These are phyloP conservation scores for Nigrospora sphaerica DNA, from an alignment of 2,329 filamentous ascomycete species.

Conservation along the genomic window DNA sequence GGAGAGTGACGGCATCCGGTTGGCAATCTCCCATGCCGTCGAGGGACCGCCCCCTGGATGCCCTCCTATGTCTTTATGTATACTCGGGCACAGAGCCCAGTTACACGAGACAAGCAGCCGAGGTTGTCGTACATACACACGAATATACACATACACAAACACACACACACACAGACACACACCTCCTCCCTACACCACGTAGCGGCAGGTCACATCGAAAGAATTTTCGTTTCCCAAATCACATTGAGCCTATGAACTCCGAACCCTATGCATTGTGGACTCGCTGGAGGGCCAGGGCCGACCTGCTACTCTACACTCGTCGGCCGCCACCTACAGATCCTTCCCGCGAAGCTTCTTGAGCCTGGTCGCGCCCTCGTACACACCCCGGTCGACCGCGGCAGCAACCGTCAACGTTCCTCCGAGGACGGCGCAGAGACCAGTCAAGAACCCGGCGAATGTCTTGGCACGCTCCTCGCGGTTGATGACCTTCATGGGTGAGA, in stretches of 20 bases:
- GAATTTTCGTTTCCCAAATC: no score
- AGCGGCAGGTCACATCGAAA: no score
- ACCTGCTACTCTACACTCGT: slow-evolving; percentile 12
- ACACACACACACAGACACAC: no score
- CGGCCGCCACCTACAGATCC: slow-evolving; percentile 34
- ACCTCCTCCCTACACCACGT: no score
- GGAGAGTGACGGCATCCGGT: no score
- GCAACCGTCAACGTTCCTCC: slow-evolving; percentile 94
- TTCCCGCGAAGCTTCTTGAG: slow-evolving; percentile 79
- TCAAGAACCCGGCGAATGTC: slow-evolving; percentile 85
- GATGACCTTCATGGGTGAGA: slow-evolving; percentile 99
- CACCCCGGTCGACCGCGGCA: slow-evolving; percentile 80
- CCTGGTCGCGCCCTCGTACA: slow-evolving; percentile 81
- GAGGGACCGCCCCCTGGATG: no score
- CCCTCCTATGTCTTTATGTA: no score
- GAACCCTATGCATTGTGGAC: slow-evolving; percentile 12
- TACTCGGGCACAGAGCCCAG: no score
- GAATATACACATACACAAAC: background rate
- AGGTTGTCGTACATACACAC: background rate
- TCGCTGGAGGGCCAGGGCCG: slow-evolving; percentile 1
- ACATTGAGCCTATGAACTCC: slow-evolving; percentile 13
- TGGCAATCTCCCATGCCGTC: no score
- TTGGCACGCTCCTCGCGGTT: slow-evolving; percentile 89
- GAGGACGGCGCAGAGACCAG: slow-evolving; percentile 88
- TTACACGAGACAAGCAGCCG: no score